Evolutionary conservation across 2,329 filamentous ascomycete genomes (phyloP).

Genomic region (Sarocladium brachiariae): DNA sequence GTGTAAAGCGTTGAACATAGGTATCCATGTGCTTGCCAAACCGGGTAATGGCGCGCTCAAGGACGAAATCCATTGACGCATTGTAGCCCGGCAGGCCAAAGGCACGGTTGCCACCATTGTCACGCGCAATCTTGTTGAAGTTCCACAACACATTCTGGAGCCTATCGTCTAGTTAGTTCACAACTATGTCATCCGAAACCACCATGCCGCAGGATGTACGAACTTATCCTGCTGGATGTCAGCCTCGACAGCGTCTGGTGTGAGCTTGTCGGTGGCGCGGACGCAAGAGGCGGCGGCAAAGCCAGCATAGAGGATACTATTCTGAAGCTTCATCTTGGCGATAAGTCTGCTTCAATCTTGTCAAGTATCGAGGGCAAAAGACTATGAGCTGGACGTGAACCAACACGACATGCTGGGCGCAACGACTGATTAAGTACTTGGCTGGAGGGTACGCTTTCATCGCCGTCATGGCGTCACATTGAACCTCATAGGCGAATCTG

Average conservation of each 20-base stretch:
- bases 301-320: slow-evolving; percentile 11
- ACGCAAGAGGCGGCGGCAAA: slow-evolving; percentile 12
- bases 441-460: background rate
- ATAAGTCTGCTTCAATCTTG: background rate
- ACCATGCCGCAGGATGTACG: slow-evolving; percentile 13
- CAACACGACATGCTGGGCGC: background rate
- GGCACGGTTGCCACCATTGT: slow-evolving; percentile 53
- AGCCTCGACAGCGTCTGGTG: slow-evolving; percentile 31
- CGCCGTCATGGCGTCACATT: background rate
- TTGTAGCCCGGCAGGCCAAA: slow-evolving; percentile 53
- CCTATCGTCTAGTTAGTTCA: slow-evolving; percentile 24
- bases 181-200: no score
- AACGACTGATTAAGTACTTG: background rate
- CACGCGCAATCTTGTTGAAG: slow-evolving; percentile 45
- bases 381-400: background rate
- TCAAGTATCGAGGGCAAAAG: background rate
- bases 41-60: slow-evolving; percentile 34
- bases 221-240: slow-evolving; percentile 33
- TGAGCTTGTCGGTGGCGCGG: slow-evolving; percentile 26
- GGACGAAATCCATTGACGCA: slow-evolving; percentile 50
- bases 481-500: background rate
- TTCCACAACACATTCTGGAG: slow-evolving; percentile 47
- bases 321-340: slow-evolving; percentile 16
- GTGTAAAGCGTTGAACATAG: slow-evolving; percentile 38
- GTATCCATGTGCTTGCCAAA: slow-evolving; percentile 37